phyloP scores from a whole-genome alignment of 805 yeast genomes.

The Hanseniaspora guilliermondii region DNA sequence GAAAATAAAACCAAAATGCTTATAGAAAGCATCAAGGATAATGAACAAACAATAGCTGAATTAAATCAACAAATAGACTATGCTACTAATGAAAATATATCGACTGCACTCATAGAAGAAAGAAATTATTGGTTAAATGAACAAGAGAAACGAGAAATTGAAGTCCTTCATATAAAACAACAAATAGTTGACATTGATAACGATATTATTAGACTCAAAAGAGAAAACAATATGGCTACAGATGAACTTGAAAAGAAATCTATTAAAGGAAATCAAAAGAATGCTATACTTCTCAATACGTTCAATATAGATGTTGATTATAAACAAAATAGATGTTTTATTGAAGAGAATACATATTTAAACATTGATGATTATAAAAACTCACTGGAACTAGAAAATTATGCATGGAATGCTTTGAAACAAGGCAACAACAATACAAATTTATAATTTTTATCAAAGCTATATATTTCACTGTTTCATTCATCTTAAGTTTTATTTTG shows the following conservation, averaged over 20 bases:
- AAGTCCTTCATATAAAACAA: neutral
- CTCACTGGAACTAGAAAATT: neutral
- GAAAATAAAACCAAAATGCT: neutral
- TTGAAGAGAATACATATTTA: constrained; percentile 1
- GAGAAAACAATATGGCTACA: neutral
- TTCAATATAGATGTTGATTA: constrained; percentile 3
- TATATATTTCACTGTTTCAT: too few species aligned
- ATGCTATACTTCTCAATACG: neutral
- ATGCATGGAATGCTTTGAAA: constrained; percentile 8
- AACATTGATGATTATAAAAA: neutral
- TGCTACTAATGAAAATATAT: neutral
- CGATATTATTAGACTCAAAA: neutral
- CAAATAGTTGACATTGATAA: neutral
- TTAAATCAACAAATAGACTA: neutral
- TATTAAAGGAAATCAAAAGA: neutral
- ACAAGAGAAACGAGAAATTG: neutral
- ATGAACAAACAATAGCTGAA: neutral
- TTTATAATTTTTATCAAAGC: neutral
- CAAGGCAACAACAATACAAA: neutral
- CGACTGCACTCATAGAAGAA: neutral
- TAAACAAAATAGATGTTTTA: neutral
- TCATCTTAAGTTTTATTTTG: neutral
- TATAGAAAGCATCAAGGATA: neutral
- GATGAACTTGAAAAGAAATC: neutral
- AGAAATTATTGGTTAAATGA: neutral